Evolutionary conservation across 176 grass and related monocot genomes (phyloP).

Genomic region (Oryza longistaminata): DNA sequence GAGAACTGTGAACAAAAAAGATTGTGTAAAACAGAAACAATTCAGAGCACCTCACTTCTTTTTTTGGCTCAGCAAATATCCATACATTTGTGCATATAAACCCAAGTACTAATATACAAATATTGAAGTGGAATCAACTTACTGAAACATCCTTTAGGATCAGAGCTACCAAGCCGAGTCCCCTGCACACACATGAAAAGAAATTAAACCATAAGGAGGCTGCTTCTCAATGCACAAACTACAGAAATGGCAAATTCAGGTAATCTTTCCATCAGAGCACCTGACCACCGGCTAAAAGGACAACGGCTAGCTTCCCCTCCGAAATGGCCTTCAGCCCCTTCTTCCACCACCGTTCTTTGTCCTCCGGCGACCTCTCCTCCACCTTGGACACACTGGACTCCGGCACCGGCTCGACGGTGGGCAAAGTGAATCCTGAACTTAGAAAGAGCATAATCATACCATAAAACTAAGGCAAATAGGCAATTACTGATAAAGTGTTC

Average conservation of each 20-base stretch:
- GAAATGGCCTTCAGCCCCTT: constrained; percentile 92
- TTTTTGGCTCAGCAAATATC: constrained; percentile 15
- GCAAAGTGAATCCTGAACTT: constrained; percentile 51
- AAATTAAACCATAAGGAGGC: constrained; percentile 20
- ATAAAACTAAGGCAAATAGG: background rate
- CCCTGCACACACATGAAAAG: constrained; percentile 48
- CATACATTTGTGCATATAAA: background rate
- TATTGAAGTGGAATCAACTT: constrained; percentile 54
- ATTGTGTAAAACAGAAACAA: constrained; percentile 21
- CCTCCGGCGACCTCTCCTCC: constrained; percentile 70
- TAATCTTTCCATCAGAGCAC: constrained; percentile 39
- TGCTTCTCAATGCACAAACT: background rate
- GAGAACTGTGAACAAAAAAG: background rate
- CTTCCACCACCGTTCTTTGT: constrained; percentile 96
- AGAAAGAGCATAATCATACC: constrained; percentile 6
- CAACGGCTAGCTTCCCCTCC: constrained; percentile 91
- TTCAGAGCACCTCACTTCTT: background rate
- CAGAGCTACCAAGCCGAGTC: constrained; percentile 84
- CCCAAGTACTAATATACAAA: constrained; percentile 1
- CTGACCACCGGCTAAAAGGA: constrained; percentile 95
- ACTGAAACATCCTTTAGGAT: constrained; percentile 98
- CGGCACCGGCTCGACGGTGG: constrained; percentile 70
- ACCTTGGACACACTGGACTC: constrained; percentile 87
- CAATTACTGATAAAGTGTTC: too few relatives aligned
- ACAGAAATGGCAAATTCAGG: background rate